phyloP scores from a whole-genome alignment of 192 early-diverging fungal genomes.

The Hyaloraphidium curvatum region DNA sequence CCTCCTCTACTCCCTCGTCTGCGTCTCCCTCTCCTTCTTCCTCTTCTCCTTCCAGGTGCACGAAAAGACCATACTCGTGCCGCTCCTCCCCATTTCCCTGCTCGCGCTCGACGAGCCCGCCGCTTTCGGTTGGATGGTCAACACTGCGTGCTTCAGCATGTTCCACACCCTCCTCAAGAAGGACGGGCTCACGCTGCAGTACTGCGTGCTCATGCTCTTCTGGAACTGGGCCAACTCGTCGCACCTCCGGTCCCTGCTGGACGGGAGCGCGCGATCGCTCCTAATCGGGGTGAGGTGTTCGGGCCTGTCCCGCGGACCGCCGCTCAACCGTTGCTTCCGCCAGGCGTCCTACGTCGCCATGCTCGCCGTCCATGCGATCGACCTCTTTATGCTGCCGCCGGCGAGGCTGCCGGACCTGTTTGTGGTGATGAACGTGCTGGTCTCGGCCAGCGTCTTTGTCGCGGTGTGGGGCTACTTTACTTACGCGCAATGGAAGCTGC shows the following conservation, averaged over 20 bases:
- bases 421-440: slow-evolving; percentile 53
- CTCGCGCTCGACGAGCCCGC: slow-evolving; percentile 47
- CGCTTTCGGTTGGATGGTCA: slow-evolving; percentile 40
- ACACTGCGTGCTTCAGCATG: slow-evolving; percentile 65
- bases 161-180: slow-evolving; percentile 58
- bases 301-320: too few relatives aligned
- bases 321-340: slow-evolving; percentile 1
- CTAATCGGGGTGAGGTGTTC: slow-evolving; percentile 13
- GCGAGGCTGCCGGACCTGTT: slow-evolving; percentile 59
- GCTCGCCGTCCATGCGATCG: slow-evolving; percentile 31
- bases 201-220: slow-evolving; percentile 40
- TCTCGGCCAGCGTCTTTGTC: slow-evolving; percentile 45
- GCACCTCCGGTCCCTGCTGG: too few relatives aligned
- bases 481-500: slow-evolving; percentile 40
- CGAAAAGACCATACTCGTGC: slow-evolving; percentile 89
- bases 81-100: slow-evolving; percentile 52
- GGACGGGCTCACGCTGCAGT: slow-evolving; percentile 53
- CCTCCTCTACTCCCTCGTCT: slow-evolving; percentile 52
- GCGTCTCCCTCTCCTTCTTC: slow-evolving; percentile 76
- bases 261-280: too few relatives aligned
- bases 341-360: slow-evolving; percentile 27
- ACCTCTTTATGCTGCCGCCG: slow-evolving; percentile 41
- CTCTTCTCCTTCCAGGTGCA: slow-evolving; percentile 94
- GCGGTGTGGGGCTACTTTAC: slow-evolving; percentile 51
- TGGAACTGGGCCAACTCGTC: too few relatives aligned